These are phyloP conservation scores for Aaosphaeria arxii DNA, from an alignment of 2,329 filamentous ascomycete species.

Conservation along the genomic window DNA sequence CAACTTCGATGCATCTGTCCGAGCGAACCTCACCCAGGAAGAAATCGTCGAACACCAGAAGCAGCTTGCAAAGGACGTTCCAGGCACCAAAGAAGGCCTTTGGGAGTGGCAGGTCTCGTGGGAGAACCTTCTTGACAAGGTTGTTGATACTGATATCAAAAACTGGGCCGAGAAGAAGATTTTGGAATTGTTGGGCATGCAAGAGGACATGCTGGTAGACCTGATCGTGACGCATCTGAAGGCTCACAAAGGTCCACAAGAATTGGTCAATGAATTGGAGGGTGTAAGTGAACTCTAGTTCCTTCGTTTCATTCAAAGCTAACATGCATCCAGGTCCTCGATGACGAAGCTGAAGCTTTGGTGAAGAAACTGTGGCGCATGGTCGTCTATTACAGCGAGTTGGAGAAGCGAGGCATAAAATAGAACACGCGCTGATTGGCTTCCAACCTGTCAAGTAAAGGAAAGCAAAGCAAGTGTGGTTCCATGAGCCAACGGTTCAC, in stretches of 20 bases:
- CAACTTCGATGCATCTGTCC: slow-evolving; percentile 44
- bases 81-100: slow-evolving; percentile 77
- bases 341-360: slow-evolving; percentile 89
- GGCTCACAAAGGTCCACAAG: slow-evolving; percentile 70
- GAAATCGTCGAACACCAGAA: slow-evolving; percentile 80
- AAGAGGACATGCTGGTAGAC: slow-evolving; percentile 93
- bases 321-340: slow-evolving; percentile 64
- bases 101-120: slow-evolving; percentile 94
- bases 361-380: slow-evolving; percentile 98
- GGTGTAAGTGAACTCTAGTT: slow-evolving; percentile 57
- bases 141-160: slow-evolving; percentile 80
- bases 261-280: slow-evolving; percentile 79
- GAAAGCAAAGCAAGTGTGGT: no score
- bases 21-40: slow-evolving; percentile 68
- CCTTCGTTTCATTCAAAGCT: slow-evolving; percentile 21
- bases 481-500: no score
- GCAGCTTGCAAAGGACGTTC: slow-evolving; percentile 85
- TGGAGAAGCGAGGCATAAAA: slow-evolving; percentile 78
- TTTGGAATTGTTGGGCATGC: slow-evolving; percentile 91
- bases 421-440: slow-evolving; percentile 5
- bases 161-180: slow-evolving; percentile 99
- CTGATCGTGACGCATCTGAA: slow-evolving; percentile 85
- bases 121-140: slow-evolving; percentile 79
- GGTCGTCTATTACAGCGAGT: slow-evolving; percentile 96
- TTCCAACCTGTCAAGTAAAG: no score